Evolutionary conservation across 2,329 filamentous ascomycete genomes (phyloP), one percentile per base, ranked within the genome.

Genomic region (Xylariaceae sp.): DNA sequence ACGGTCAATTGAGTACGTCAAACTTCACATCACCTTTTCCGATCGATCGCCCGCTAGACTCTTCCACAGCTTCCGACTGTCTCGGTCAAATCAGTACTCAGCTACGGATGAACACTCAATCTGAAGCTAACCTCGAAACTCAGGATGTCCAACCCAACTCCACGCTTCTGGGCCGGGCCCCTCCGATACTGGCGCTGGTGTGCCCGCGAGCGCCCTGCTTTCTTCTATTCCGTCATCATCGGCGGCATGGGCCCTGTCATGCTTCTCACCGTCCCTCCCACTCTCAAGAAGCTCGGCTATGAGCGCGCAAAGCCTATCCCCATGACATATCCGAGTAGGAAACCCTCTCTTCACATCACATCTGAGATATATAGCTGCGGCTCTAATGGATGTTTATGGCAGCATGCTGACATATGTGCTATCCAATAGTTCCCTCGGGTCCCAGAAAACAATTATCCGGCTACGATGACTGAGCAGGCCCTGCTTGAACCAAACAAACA

Each of bases 301-400:
- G 73, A 83, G 60, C 80, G 84, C 61, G 80, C 86, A 56, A 74
- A 81, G 56, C 81, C 77, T 49, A 84, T 97, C 57, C 94, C 94
- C 31, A 74, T 91, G 70, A 95, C 90, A 67, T 99, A 97, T 77
- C 94, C 94, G 53, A 82, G 92, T 97, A 81, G 69, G 89, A 5
- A 12, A 4, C 33, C 33, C 15, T 15, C 33, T 15, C 33, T 5
- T 14, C 33, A 36, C 15, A 27, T 7, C 22, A 27, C 9, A 14
- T 36, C 33, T 14, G 33, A 36, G 15, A 36, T 9, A 10, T 5
- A 3, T 36, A 4, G 15, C 9, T 36, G 33, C 22, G 22, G 7
- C 22, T 41, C 17, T 27, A 11, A 41, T 6, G 15, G 7, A 38
- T 14, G 17, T 17, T 5, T 27, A 32, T 9, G 22, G 11, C 14